These are phyloP conservation scores for Ceratocystis cubensis DNA, from an alignment of 2,329 filamentous ascomycete genomes.

Conservation along the genomic window DNA sequence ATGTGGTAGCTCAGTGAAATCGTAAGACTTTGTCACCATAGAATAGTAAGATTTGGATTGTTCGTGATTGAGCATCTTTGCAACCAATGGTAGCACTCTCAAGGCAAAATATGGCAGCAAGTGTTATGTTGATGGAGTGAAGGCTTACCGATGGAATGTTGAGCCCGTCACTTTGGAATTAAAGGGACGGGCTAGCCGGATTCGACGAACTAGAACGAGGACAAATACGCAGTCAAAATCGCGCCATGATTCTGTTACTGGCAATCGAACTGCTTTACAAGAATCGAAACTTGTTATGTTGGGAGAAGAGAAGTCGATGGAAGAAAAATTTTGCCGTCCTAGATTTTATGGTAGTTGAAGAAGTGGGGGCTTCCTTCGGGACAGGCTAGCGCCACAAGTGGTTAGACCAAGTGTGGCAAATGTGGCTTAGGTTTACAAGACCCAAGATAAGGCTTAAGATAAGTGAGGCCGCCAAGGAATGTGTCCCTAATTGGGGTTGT, in stretches of 20 bases:
- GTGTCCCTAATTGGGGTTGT: neutral
- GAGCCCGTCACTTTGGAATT: constrained; percentile 11
- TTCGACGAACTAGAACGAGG: constrained; percentile 2
- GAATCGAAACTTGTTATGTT: constrained; percentile 8
- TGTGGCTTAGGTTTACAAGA: neutral
- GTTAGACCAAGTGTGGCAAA: neutral
- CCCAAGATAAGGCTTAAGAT: neutral
- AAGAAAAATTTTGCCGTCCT: constrained; percentile 19
- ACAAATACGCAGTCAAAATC: constrained; percentile 4
- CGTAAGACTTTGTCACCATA: constrained; percentile 41
- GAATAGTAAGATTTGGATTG: constrained; percentile 52
- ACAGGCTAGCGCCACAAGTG: constrained; percentile 12
- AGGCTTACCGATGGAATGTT: constrained; percentile 13
- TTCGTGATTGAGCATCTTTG: constrained; percentile 35
- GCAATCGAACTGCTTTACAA: neutral
- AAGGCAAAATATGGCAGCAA: neutral
- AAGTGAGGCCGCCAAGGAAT: constrained; percentile 17
- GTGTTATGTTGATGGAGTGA: neutral
- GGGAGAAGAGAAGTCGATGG: neutral
- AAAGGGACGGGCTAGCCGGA: constrained; percentile 11
- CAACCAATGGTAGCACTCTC: constrained; percentile 6
- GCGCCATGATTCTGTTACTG: neutral
- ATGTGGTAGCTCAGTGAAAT: constrained; percentile 42
- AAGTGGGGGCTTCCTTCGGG: constrained; percentile 17
- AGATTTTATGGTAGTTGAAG: constrained; percentile 14